Conservation (phyloP, 1,284 basidiomycete genomes). For the Wolfiporia cocos region DNA sequence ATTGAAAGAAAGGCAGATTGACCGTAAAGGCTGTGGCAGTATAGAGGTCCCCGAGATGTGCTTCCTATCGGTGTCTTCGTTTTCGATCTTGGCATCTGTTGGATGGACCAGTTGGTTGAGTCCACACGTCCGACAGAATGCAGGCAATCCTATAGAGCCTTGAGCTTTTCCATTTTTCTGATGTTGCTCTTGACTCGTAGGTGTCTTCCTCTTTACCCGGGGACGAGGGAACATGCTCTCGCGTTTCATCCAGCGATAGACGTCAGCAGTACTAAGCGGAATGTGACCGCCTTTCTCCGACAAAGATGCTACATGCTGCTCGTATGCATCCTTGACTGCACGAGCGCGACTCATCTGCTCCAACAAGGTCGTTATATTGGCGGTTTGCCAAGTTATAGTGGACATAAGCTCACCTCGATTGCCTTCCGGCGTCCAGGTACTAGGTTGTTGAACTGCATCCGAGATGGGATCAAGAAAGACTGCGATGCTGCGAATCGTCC, state of each 20-base stretch:
- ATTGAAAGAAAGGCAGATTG: slow-evolving; percentile 14
- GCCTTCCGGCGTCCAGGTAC: slow-evolving; percentile 59
- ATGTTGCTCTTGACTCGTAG: no score
- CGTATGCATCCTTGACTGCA: slow-evolving; percentile 45
- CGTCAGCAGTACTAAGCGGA: slow-evolving; percentile 43
- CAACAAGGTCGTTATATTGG: not conserved
- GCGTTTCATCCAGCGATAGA: slow-evolving; percentile 54
- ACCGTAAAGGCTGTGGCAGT: no score
- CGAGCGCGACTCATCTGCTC: slow-evolving; percentile 57
- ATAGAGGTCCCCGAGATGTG: no score
- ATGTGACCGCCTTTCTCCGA: slow-evolving; percentile 19
- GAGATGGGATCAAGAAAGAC: slow-evolving; percentile 46
- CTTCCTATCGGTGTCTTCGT: slow-evolving; percentile 1
- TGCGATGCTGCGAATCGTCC: slow-evolving; percentile 33
- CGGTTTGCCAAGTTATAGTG: not conserved
- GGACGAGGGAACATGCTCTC: slow-evolving; percentile 40
- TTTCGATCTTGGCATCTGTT: slow-evolving; percentile 10
- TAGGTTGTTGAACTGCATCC: slow-evolving; percentile 39
- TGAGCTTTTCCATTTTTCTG: no score
- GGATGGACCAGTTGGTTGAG: slow-evolving; percentile 18
- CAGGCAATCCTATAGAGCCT: no score
- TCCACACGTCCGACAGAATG: slow-evolving; percentile 27
- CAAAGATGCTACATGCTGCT: slow-evolving; percentile 21
- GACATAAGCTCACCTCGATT: slow-evolving; percentile 45
- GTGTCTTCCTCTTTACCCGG: not conserved